These are phyloP conservation scores for Aristolochia fimbriata DNA, from an alignment of 164 flowering plant species.

Conservation along the genomic window DNA sequence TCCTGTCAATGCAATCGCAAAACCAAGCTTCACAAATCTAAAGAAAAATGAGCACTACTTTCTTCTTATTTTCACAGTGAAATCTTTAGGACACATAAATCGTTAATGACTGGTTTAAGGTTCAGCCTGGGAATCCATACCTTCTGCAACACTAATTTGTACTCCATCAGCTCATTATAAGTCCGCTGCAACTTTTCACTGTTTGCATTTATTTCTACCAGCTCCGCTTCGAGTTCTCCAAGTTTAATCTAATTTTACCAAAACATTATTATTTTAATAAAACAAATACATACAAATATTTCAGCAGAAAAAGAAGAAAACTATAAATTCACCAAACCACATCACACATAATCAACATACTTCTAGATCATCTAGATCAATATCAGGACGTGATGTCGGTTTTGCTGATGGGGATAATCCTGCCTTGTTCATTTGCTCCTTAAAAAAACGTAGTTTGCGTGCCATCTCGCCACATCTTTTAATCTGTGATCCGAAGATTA, in stretches of 20 bases:
- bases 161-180: conserved; percentile 80
- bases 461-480: conserved; percentile 92
- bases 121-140: conserved; percentile 27
- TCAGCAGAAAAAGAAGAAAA: not conserved
- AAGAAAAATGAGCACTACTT: too few relatives aligned
- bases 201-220: conserved; percentile 79
- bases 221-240: conserved; percentile 91
- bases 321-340: not conserved
- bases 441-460: conserved; percentile 63
- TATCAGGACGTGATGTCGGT: conserved; percentile 16
- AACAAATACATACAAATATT: not conserved
- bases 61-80: too few relatives aligned
- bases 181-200: conserved; percentile 77
- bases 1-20: too few relatives aligned
- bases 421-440: conserved; percentile 67
- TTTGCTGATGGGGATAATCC: conserved; percentile 39
- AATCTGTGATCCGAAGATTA: conserved; percentile 27
- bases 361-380: conserved; percentile 67
- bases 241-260: conserved; percentile 57
- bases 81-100: too few relatives aligned
- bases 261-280: conserved; percentile 1
- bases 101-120: too few relatives aligned
- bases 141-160: conserved; percentile 83
- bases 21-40: too few relatives aligned
- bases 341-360: conserved; percentile 15